A percentile compares a stretch with the other conserved stretches of the same genome.
Conservation (phyloP, 805 yeast species). For the Candida methanosorbosa region DNA sequence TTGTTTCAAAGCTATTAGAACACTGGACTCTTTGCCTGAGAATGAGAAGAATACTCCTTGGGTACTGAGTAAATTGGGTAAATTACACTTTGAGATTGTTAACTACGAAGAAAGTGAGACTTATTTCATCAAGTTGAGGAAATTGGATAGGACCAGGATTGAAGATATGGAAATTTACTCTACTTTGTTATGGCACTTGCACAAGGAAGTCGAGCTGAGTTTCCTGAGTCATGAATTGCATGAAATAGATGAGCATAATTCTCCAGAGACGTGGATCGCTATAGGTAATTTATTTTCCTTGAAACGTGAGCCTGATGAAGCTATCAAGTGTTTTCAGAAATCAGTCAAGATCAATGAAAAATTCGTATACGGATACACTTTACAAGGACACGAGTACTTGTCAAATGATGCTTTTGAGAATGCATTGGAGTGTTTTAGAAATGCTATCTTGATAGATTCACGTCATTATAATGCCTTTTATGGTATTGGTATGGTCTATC, state of each 20-base stretch:
- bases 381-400: slow-evolving; percentile 88
- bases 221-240: slow-evolving; percentile 73
- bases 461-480: slow-evolving; percentile 91
- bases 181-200: slow-evolving; percentile 88
- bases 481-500: slow-evolving; percentile 90
- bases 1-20: slow-evolving; percentile 70
- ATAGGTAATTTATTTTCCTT: slow-evolving; percentile 85
- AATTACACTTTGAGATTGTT: slow-evolving; percentile 79
- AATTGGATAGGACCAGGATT: slow-evolving; percentile 65
- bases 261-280: slow-evolving; percentile 86
- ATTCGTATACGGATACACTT: slow-evolving; percentile 83
- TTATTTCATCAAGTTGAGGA: slow-evolving; percentile 54
- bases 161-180: slow-evolving; percentile 90
- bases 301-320: slow-evolving; percentile 79
- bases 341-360: slow-evolving; percentile 53
- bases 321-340: slow-evolving; percentile 76
- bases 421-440: slow-evolving; percentile 76
- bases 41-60: slow-evolving; percentile 67
- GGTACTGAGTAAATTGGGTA: slow-evolving; percentile 74
- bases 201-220: slow-evolving; percentile 71
- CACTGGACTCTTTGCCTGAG: slow-evolving; percentile 56
- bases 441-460: slow-evolving; percentile 67
- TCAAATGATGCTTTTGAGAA: slow-evolving; percentile 85
- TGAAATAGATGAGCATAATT: slow-evolving; percentile 48
- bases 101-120: slow-evolving; percentile 71